phyloP scores from a whole-genome alignment of 257 asterid species.

The Gentiana macrophylla region DNA sequence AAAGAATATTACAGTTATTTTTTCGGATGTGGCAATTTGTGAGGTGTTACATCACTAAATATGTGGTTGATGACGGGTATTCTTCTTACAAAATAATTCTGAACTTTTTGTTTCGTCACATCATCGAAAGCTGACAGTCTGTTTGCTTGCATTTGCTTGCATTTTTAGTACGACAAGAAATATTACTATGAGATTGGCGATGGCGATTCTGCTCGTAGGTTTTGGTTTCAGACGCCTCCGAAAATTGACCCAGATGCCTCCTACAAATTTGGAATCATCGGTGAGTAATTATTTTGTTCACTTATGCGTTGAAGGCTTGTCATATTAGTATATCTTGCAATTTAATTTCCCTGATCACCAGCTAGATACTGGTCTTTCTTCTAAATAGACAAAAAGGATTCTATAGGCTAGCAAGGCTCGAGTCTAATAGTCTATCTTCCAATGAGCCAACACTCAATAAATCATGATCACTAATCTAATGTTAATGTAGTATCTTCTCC shows the following conservation, averaged over 20 bases:
- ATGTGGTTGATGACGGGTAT: not conserved
- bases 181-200: slow-evolving; percentile 78
- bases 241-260: slow-evolving; percentile 64
- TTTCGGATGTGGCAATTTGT: too few species aligned
- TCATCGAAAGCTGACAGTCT: not conserved
- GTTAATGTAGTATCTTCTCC: too few species aligned
- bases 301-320: not conserved
- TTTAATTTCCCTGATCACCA: too few species aligned
- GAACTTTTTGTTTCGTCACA: not conserved
- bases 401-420: too few species aligned
- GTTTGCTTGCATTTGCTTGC: slow-evolving; percentile 5
- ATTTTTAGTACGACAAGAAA: slow-evolving; percentile 54
- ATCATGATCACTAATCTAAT: too few species aligned
- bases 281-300: slow-evolving; percentile 30
- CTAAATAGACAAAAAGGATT: too few species aligned
- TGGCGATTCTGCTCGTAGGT: slow-evolving; percentile 68
- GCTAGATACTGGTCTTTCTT: too few species aligned
- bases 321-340: too few species aligned
- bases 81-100: not conserved
- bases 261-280: slow-evolving; percentile 88
- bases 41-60: too few species aligned
- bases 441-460: too few species aligned
- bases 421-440: too few species aligned
- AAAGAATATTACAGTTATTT: too few species aligned
- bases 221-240: slow-evolving; percentile 94